A percentile compares a stretch with the other conserved stretches of the same genome.
Evolutionary conservation across 1,284 basidiomycete genomes (phyloP).

Genomic region (Marasmius tenuissimus): DNA sequence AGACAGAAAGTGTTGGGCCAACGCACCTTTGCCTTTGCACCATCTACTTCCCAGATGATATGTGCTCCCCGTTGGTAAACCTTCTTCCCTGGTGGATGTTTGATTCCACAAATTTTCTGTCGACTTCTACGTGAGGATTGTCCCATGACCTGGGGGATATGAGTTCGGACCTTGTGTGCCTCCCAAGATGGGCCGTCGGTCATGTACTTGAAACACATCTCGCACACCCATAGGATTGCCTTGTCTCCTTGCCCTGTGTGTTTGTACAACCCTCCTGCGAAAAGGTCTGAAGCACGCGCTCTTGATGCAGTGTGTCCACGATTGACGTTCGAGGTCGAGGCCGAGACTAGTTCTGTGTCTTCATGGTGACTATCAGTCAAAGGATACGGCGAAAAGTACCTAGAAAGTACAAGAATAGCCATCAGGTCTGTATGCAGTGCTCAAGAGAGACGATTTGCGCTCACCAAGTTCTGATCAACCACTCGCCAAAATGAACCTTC

Average conservation of each 20-base stretch:
- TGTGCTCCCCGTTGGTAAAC: conserved; percentile 92
- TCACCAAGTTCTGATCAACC: conserved; percentile 80
- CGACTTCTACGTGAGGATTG: conserved; percentile 14
- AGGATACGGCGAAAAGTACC: conserved; percentile 91
- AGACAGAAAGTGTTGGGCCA: not conserved
- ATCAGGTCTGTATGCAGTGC: no score
- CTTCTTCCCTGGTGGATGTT: conserved; percentile 84
- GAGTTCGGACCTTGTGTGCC: conserved; percentile 65
- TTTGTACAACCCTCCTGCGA: conserved; percentile 61
- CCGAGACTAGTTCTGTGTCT: conserved; percentile 42
- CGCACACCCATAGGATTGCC: conserved; percentile 78
- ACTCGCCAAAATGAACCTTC: conserved; percentile 71
- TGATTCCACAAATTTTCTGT: conserved; percentile 71
- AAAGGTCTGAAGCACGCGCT: conserved; percentile 68
- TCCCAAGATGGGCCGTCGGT: conserved; percentile 72
- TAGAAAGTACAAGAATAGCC: conserved; percentile 30
- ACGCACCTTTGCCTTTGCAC: conserved; percentile 76
- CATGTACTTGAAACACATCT: conserved; percentile 98
- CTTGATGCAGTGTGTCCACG: conserved; percentile 48
- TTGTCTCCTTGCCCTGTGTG: conserved; percentile 48
- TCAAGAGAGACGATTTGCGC: conserved; percentile 20
- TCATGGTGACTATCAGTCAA: conserved; percentile 55
- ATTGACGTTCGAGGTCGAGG: conserved; percentile 26
- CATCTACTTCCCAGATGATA: conserved; percentile 96
- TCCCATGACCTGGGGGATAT: conserved; percentile 5